Evolutionary conservation across 2,329 filamentous ascomycete species (phyloP), one percentile per base, ranked within the genome.

Genomic region (Fusarium acutatum): DNA sequence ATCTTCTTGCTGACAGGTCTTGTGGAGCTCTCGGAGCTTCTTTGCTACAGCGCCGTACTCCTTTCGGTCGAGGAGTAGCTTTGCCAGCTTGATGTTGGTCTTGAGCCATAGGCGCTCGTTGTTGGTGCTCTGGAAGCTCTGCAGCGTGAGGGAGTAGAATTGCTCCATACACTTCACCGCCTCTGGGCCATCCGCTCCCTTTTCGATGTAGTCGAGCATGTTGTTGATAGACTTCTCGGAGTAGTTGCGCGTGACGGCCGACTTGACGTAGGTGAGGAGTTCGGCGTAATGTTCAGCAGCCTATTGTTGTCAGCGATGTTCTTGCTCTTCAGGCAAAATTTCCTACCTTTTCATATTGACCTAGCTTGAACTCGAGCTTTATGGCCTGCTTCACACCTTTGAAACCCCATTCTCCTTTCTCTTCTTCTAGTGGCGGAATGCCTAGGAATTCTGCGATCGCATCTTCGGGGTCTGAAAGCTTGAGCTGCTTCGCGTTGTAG

Each of bases 151-250:
- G 4, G 94, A 96, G 83, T 98, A 99, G 86, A 99, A 97, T 73
- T 94, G 89, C 81, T 98, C 96, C 91, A 98, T 97, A 78, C 92
- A 93, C 30, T 93, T 91, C 47, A 91, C 90, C 13, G 91, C 89
- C 64, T 92, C 92, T 43, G 90, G 83, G 34, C 90, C 91, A 30
- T 92, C 88, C 18, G 90, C 88, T n/a, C 90, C 93, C 84, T 98
- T 98, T 83, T 98, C 96, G 75, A 99, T 96, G 81, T 93, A 97
- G 84, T 98, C 96, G 52, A 99, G 91, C 92, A 99, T 97, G 82
- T 98, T 98, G 85, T 98, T 98, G 85, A 99, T 97, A 18, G 96
- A 98, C 82, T 98, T 98, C 83, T 99, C 96, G 4, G 96, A 98
- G 84, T 98, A 98, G 84, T 98, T 99, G 72, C 96, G 91, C 44